Percentiles rank a stretch among this genome's conserved stretches.
Conservation (phyloP, 1,284 basidiomycete genomes). For the Pseudozyma sp. region DNA sequence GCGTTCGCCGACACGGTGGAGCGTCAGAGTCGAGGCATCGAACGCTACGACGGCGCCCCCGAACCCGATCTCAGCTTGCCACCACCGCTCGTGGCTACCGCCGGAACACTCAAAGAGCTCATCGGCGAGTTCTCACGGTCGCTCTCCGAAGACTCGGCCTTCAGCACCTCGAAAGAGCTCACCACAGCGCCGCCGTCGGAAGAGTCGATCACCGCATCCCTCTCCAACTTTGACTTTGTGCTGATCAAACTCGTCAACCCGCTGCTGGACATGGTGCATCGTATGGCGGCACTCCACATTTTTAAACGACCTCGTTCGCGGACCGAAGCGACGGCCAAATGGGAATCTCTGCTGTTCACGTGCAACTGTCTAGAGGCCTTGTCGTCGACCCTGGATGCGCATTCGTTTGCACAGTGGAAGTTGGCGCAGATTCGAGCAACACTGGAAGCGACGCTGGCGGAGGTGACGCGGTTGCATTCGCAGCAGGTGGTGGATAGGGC, state of each 20-base stretch:
- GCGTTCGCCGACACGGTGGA: slow-evolving; percentile 59
- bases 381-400: slow-evolving; percentile 10
- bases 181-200: not conserved
- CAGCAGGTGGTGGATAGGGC: slow-evolving; percentile 22
- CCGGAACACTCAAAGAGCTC: slow-evolving; percentile 56
- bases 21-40: slow-evolving; percentile 44
- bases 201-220: slow-evolving; percentile 1
- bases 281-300: slow-evolving; percentile 28
- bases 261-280: slow-evolving; percentile 36
- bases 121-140: slow-evolving; percentile 47
- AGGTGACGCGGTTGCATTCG: slow-evolving; percentile 14
- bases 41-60: slow-evolving; percentile 36
- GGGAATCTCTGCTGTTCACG: slow-evolving; percentile 46
- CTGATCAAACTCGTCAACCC: slow-evolving; percentile 51
- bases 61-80: slow-evolving; percentile 43
- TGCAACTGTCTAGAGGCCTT: slow-evolving; percentile 53
- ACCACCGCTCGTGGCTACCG: slow-evolving; percentile 39
- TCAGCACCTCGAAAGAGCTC: not conserved
- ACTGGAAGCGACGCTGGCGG: slow-evolving; percentile 4
- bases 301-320: slow-evolving; percentile 16
- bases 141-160: slow-evolving; percentile 25
- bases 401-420: slow-evolving; percentile 32
- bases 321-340: slow-evolving; percentile 21
- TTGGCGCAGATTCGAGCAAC: not conserved
- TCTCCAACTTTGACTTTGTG: slow-evolving; percentile 46